Conservation (phyloP, 2,329 filamentous ascomycete species). For the Pyrenophora teres region DNA sequence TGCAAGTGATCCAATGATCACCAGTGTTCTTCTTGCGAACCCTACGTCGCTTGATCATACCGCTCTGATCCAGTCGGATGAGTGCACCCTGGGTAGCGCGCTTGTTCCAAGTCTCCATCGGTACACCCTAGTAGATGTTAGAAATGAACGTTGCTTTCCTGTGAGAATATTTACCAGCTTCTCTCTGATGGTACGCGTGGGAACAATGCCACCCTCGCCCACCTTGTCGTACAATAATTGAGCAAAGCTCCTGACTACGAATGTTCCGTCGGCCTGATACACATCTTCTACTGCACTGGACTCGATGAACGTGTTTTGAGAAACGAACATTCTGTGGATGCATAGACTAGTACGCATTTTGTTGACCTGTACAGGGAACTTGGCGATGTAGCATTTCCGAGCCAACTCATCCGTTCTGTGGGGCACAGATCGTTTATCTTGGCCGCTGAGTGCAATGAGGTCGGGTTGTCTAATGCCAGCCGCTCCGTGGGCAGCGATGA, state of each 20-base stretch:
- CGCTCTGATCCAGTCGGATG: constrained; percentile 47
- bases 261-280: constrained; percentile 42
- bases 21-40: constrained; percentile 35
- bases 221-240: constrained; percentile 56
- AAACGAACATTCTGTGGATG: constrained; percentile 57
- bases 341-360: constrained; percentile 62
- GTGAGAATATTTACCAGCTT: constrained; percentile 47
- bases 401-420: constrained; percentile 62
- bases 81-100: constrained; percentile 48
- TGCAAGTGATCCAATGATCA: constrained; percentile 41
- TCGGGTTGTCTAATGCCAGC: constrained; percentile 63
- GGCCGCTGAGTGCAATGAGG: constrained; percentile 59
- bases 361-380: constrained; percentile 49
- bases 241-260: constrained; percentile 58
- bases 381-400: constrained; percentile 65
- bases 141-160: background rate
- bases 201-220: constrained; percentile 56
- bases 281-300: constrained; percentile 40
- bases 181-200: constrained; percentile 58
- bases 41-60: constrained; percentile 47
- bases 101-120: constrained; percentile 44
- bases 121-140: constrained; percentile 35
- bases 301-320: constrained; percentile 35
- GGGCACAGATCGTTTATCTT: constrained; percentile 69
- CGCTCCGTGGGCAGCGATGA: constrained; percentile 61